phyloP scores from a whole-genome alignment of 108 stramenopile genomes.

The Cyclostephanos tholiformis region DNA sequence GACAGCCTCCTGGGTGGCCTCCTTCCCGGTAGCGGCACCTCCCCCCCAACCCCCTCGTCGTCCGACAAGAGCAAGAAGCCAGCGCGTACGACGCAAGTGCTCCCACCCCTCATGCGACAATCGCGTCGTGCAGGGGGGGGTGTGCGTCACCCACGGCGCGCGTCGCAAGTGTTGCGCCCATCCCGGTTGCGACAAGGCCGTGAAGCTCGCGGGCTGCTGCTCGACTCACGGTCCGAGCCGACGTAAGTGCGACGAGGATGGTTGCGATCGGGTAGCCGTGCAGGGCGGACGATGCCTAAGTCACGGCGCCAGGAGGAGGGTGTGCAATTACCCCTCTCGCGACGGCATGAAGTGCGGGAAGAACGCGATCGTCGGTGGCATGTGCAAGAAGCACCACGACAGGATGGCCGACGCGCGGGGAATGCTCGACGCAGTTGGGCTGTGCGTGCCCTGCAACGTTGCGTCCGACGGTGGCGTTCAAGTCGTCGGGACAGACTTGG shows the following conservation, averaged over 20 bases:
- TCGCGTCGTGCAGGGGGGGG: slow-evolving; percentile 53
- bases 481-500: neutral
- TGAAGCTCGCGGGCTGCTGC: slow-evolving; percentile 46
- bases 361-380: slow-evolving; percentile 52
- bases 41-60: neutral
- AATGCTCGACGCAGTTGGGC: slow-evolving; percentile 23
- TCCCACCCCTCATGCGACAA: slow-evolving; percentile 35
- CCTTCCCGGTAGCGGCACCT: too few species aligned
- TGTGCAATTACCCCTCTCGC: slow-evolving; percentile 27
- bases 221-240: slow-evolving; percentile 44
- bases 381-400: slow-evolving; percentile 59
- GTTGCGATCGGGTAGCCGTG: slow-evolving; percentile 40
- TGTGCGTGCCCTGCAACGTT: slow-evolving; percentile 4
- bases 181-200: slow-evolving; percentile 42
- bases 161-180: slow-evolving; percentile 41
- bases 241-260: slow-evolving; percentile 24
- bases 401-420: slow-evolving; percentile 38
- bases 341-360: slow-evolving; percentile 28
- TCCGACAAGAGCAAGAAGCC: slow-evolving; percentile 18
- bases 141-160: slow-evolving; percentile 58
- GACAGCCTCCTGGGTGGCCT: too few species aligned
- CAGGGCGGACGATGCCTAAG: slow-evolving; percentile 47
- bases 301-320: slow-evolving; percentile 40
- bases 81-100: slow-evolving; percentile 44
- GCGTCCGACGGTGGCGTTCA: neutral